Evolutionary conservation across 306 rosid species (phyloP), one percentile per base, ranked within the genome.

Genomic region (Lathyrus oleraceus): DNA sequence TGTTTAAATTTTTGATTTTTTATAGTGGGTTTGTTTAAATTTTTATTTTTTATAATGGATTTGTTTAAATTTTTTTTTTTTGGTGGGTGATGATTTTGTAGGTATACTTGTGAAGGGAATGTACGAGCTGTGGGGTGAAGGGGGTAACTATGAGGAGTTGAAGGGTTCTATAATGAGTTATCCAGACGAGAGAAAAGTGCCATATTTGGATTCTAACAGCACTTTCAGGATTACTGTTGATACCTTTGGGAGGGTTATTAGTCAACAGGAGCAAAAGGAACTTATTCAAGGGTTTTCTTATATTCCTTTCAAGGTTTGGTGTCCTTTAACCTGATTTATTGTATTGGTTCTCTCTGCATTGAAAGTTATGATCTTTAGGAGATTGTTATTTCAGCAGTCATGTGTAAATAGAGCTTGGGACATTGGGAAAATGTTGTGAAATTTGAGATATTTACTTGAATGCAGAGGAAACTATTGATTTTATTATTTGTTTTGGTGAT

Each of bases 111-210:
- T 90, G 76, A 94, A 88, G 85, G 98, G 98, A 53, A 85, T 94
- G 87, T 94, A 90, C 79, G 98, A 94, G 70, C 79, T 90, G 10
- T 90, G 97, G 97, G 98, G 96, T 35, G 97, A 88, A 81, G 98
- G 98, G 68, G 61, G 83, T 59, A 82, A 80, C 81, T 81, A 87
- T 58, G 90, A 85, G 78, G 98, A 88, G 67, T 81, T 90, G 71
- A 87, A 86, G 64, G 95, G 81, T 56, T 84, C 92, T 70, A 79
- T 90, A 36, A 54, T 70, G 76, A 78, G 79, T 40, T 90, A 78
- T 65, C 88, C 90, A 2, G 97, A 87, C 35, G 96, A 87, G 47
- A 82, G 88, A 77, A 94, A 90, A 76, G 65, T 82, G 76, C 90
- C 95, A 6, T 90, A 80, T 76, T 82, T 94, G 73, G 90, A 81